phyloP scores from a whole-genome alignment of 2,329 filamentous ascomycete species.

The Hyphodiscus sp. region DNA sequence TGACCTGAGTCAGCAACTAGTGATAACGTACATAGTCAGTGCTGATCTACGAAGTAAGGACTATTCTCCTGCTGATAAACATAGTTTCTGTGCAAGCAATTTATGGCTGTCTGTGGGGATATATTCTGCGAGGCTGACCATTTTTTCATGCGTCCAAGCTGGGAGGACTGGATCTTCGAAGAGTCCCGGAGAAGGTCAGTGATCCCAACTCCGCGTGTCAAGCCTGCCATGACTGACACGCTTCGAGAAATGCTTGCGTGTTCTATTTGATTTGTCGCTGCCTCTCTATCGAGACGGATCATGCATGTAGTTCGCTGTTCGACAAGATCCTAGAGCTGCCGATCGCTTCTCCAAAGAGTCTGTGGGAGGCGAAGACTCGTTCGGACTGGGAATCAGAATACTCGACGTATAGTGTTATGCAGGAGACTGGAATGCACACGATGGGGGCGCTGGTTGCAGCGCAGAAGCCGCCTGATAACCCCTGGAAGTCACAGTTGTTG shows the following conservation, averaged over 20 bases:
- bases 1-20: conserved; percentile 5
- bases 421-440: neutral
- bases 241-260: neutral
- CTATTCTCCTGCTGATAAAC: neutral
- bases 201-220: neutral
- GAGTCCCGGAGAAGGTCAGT: conserved; percentile 19
- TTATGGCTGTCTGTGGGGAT: neutral
- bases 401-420: neutral
- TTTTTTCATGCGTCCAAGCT: conserved; percentile 6
- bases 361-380: conserved; percentile 9
- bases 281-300: neutral
- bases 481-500: neutral
- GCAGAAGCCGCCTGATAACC: neutral
- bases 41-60: neutral
- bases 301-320: neutral
- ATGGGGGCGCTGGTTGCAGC: conserved; percentile 9
- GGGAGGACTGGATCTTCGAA: conserved; percentile 23
- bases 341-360: conserved; percentile 4
- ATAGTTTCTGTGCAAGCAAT: neutral
- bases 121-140: conserved; percentile 2
- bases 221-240: too few species aligned
- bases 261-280: conserved; percentile 6
- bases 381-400: conserved; percentile 6
- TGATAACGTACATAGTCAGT: conserved; percentile 1
- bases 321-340: conserved; percentile 1